These are phyloP conservation scores for Floccularia luteovirens DNA, from an alignment of 768 basidiomycete genomes.

Conservation along the genomic window DNA sequence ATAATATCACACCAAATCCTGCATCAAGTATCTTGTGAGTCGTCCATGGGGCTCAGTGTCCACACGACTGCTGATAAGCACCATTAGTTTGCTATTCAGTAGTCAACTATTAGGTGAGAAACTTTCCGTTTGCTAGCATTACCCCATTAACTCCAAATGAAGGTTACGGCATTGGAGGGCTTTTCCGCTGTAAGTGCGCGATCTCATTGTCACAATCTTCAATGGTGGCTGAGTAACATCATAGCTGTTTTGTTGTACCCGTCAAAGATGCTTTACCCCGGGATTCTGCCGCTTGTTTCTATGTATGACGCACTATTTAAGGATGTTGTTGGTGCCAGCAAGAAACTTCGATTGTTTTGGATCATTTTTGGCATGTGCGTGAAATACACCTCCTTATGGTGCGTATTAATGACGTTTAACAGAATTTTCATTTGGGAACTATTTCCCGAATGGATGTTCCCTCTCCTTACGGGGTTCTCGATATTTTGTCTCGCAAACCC, in stretches of 20 bases:
- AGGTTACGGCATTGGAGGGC: constrained; percentile 50
- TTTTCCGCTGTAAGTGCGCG: constrained; percentile 33
- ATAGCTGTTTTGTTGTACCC: constrained; percentile 41
- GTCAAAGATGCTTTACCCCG: constrained; percentile 44
- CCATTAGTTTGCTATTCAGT: constrained; percentile 20
- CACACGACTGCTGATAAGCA: background rate
- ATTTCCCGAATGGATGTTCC: constrained; percentile 52
- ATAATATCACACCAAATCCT: constrained; percentile 41
- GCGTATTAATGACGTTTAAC: background rate
- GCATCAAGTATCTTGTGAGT: constrained; percentile 34
- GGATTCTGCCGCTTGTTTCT: constrained; percentile 35
- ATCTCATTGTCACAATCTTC: background rate
- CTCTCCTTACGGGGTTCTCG: constrained; percentile 48
- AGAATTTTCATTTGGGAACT: constrained; percentile 44
- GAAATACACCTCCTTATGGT: constrained; percentile 15
- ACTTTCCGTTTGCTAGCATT: background rate
- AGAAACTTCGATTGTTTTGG: constrained; percentile 43
- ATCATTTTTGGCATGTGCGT: constrained; percentile 30
- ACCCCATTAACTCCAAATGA: constrained; percentile 17
- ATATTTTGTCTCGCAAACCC: constrained; percentile 52
- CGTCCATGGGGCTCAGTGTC: background rate
- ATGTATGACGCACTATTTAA: constrained; percentile 43
- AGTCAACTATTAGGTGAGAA: constrained; percentile 23
- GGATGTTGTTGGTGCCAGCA: constrained; percentile 26
- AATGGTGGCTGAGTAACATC: background rate